Evolutionary conservation across 2,329 filamentous ascomycete species (phyloP), one percentile per base, ranked within the genome.

Genomic region (Aspergillus sp.): DNA sequence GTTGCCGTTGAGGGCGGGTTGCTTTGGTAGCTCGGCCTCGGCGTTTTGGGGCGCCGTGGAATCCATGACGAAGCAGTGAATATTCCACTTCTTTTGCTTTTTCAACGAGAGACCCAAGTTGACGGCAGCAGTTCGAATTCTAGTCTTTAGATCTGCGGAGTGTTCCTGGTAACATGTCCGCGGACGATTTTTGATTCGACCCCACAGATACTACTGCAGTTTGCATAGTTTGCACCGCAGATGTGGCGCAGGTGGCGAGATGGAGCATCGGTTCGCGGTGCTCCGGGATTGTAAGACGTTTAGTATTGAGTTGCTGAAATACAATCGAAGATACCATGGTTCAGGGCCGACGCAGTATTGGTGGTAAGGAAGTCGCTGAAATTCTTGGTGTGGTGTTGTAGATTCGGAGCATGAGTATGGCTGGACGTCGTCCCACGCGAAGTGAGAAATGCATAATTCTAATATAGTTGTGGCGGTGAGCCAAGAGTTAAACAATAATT

Each of bases 391-490:
- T 36, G 12, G 13, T 36, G 26, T 30, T 30, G 26, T 30, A 30
- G 26, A 30, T 30, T 30, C 11, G 26, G 26, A 30, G 26, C 26
- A 30, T 30, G 26, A 30, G 4, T 30, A 30, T 30, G 8, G 26
- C 3, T 30, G 26, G 3, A 30, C 26, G 8, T 30, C n/a, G 4
- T 30, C 3, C 26, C 9, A 9, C 26, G 26, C 26, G 9, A 30
- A 30, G 26, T 30, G 26, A 30, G 1, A 30, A 30, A 4, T 11
- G 26, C 8, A 65, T 63, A 61, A 66, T 71, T 72, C 67, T 70
- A 59, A 61, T 62, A 64, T 63, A 58, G 61, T 71, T 71, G 67
- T 71, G 70, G 69, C 66, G 68, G 58, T 61, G 45, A 67, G 64
- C 26, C 63, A 71, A 70, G 68, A 66, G 56, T 17, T 32, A 3